Base-by-base conservation (phyloP, 164 flowering plant genomes). In the Brasenia schreberi region DNA sequence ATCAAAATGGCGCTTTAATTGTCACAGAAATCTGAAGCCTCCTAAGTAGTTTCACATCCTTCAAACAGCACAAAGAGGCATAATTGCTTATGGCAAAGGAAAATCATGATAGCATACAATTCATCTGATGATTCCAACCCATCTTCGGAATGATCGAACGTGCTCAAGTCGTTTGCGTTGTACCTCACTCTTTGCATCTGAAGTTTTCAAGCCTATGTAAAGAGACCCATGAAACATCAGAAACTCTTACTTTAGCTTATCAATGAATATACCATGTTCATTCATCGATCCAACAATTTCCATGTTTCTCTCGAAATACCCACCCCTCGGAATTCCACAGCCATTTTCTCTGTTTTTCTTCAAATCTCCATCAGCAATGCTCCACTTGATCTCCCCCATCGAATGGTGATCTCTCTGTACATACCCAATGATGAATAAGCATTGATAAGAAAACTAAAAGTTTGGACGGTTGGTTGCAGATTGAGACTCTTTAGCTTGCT, bases 271-370 rank as follows among this genome's bases (percentile, higher is more conserved):
- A 6, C 70, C 66, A 14, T 69, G 69, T 66, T 79, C 74, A 71
- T 70, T 67, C 97, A 90, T 87, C 65, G 69, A 72, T 39, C 64
- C 73, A 66, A 87, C 69, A 18, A 88, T 75, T 78, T 93, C 97
- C 87, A 88, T 72, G 66, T 82, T 86, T 77, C 93, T 88, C 79
- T 86, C 92, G 78, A 93, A 88, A 78, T 90, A 93, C 59, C 97
- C 96, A 59, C 94, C 97, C 63, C 73, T 80, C 74, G 90, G 69
- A n/a, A 77, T 74, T 83, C 72, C 82, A 65, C n/a, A 88, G 68
- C 69, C 90, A 68, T 14, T 78, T 64, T 90, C 96, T 70, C 87
- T 75, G 67, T 76, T 63, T 14, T 70, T 69, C 19, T 49, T 67
- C 59, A 76, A 67, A 72, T 61, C 66, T n/a, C 77, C 74, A 70